Conservation (phyloP, 2,329 filamentous ascomycete species). For the Ophiostoma populinum region DNA sequence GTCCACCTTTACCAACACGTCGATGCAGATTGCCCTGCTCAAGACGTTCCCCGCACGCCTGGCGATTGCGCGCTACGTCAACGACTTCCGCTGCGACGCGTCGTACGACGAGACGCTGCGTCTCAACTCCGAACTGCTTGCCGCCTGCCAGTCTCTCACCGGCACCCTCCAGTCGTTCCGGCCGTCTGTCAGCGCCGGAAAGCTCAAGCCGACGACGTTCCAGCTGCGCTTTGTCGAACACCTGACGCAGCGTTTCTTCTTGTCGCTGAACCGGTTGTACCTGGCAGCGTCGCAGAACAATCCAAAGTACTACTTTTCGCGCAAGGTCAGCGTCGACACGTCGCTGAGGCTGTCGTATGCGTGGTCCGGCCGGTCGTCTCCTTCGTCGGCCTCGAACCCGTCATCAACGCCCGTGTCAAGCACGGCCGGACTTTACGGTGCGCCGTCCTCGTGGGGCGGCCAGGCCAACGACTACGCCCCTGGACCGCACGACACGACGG, state of each 20-base stretch:
- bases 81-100: slow-evolving; percentile 25
- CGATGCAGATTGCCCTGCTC: slow-evolving; percentile 28
- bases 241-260: slow-evolving; percentile 28
- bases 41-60: slow-evolving; percentile 27
- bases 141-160: slow-evolving; percentile 20
- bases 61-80: slow-evolving; percentile 26
- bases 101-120: slow-evolving; percentile 31
- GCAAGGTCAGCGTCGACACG: slow-evolving; percentile 29
- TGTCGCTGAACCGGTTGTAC: slow-evolving; percentile 36
- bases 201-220: slow-evolving; percentile 17
- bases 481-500: too few species aligned
- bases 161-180: slow-evolving; percentile 16
- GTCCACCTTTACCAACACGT: slow-evolving; percentile 25
- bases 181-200: slow-evolving; percentile 2
- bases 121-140: slow-evolving; percentile 27
- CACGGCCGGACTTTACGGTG: neutral
- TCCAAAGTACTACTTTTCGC: slow-evolving; percentile 33
- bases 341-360: slow-evolving; percentile 17
- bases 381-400: neutral
- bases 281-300: slow-evolving; percentile 25
- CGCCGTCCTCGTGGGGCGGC: too few species aligned
- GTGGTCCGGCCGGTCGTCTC: slow-evolving; percentile 8
- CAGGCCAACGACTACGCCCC: too few species aligned
- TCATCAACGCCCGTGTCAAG: neutral
- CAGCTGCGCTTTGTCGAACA: slow-evolving; percentile 26